Percentiles rank a stretch among this genome's conserved stretches.
phyloP scores from a whole-genome alignment of 2,329 filamentous ascomycete species.

The Fusarium mexicanum region DNA sequence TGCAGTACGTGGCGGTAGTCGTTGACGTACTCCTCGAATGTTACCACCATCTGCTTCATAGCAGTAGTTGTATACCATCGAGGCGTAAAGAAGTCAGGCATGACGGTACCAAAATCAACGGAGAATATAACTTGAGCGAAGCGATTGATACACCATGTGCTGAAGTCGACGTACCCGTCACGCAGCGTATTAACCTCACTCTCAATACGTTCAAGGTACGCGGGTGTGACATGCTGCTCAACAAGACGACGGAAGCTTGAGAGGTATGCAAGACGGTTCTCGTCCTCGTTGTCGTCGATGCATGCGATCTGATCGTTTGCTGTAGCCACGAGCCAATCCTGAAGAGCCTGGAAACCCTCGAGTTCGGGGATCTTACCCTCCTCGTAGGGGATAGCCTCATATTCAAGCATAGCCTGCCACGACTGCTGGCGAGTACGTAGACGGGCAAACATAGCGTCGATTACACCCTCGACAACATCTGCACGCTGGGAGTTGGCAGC shows the following conservation, averaged over 20 bases:
- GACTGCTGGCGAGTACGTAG: conserved; percentile 83
- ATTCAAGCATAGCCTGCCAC: conserved; percentile 89
- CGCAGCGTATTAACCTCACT: conserved; percentile 78
- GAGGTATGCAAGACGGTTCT: conserved; percentile 80
- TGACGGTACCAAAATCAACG: conserved; percentile 85
- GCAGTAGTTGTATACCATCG: conserved; percentile 88
- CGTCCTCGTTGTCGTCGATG: conserved; percentile 89
- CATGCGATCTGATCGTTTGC: conserved; percentile 99
- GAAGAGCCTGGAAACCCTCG: conserved; percentile 79
- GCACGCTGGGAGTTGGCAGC: conserved; percentile 85
- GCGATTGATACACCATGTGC: conserved; percentile 88
- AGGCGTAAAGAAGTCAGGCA: conserved; percentile 89
- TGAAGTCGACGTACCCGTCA: conserved; percentile 94
- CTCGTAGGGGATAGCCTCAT: conserved; percentile 82
- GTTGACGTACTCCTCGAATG: conserved; percentile 91
- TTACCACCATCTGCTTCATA: conserved; percentile 93
- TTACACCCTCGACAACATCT: conserved; percentile 93
- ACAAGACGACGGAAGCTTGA: conserved; percentile 87
- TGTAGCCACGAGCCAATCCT: conserved; percentile 96
- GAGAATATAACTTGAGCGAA: conserved; percentile 90
- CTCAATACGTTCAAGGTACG: conserved; percentile 80
- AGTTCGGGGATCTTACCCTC: conserved; percentile 62
- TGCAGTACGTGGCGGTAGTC: conserved; percentile 89
- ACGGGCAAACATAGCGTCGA: conserved; percentile 94
- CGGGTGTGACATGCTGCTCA: conserved; percentile 80